phyloP scores from a whole-genome alignment of 2,329 filamentous ascomycete genomes.

The Didymella segeticola region DNA sequence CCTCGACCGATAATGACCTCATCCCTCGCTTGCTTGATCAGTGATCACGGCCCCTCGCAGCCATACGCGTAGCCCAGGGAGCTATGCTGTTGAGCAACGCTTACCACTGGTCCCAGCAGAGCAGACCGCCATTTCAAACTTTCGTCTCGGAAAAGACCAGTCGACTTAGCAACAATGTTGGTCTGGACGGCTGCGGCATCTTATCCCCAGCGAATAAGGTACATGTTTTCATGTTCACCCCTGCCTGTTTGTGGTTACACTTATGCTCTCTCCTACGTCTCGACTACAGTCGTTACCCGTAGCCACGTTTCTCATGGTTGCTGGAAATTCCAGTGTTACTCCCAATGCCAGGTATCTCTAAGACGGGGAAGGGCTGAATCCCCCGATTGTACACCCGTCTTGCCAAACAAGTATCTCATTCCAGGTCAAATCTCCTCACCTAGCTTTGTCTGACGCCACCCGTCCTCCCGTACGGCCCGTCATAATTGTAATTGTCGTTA shows the following conservation, averaged over 20 bases:
- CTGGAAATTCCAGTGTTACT: slow-evolving; percentile 26
- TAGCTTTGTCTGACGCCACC: slow-evolving; percentile 34
- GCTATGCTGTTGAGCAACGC: slow-evolving; percentile 12
- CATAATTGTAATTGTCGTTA: slow-evolving; percentile 34
- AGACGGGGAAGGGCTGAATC: slow-evolving; percentile 22
- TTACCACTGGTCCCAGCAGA: slow-evolving; percentile 17
- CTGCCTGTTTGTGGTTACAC: slow-evolving; percentile 28
- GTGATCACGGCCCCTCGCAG: slow-evolving; percentile 11
- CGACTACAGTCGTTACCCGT: slow-evolving; percentile 13
- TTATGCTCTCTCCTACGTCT: slow-evolving; percentile 20
- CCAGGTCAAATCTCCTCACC: slow-evolving; percentile 33
- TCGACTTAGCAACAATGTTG: slow-evolving; percentile 16
- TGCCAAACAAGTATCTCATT: slow-evolving; percentile 34
- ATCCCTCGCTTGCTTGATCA: slow-evolving; percentile 12
- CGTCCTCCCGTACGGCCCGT: slow-evolving; percentile 47
- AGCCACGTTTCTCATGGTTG: slow-evolving; percentile 40
- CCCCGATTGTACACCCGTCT: slow-evolving; percentile 28
- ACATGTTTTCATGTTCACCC: slow-evolving; percentile 16
- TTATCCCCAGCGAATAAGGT: slow-evolving; percentile 24
- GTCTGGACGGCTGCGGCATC: slow-evolving; percentile 20
- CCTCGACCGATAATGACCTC: slow-evolving; percentile 5
- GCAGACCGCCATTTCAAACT: slow-evolving; percentile 40
- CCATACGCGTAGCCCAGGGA: slow-evolving; percentile 17
- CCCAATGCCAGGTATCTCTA: slow-evolving; percentile 21
- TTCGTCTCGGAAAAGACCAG: slow-evolving; percentile 21